A percentile compares a stretch with the other conserved stretches of the same genome.
Conservation (phyloP, 2,329 filamentous ascomycete genomes). For the Arachnopeziza araneosa region DNA sequence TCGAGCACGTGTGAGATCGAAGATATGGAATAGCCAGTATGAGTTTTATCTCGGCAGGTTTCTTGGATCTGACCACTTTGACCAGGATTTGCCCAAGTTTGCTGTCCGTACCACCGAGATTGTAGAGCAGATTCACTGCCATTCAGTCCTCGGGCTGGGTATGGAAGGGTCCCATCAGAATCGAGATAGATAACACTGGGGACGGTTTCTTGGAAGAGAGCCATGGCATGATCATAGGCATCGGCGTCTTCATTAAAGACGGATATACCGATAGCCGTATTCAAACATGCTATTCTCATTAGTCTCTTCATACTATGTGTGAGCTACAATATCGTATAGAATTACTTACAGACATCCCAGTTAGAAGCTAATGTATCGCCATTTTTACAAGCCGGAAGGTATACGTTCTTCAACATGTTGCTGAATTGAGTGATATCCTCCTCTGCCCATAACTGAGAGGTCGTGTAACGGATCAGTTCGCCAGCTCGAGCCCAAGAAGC, state of each 20-base stretch:
- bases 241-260: constrained; percentile 25
- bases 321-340: no score
- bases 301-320: background rate
- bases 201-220: constrained; percentile 20
- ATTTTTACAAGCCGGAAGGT: constrained; percentile 24
- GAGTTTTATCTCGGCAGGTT: constrained; percentile 28
- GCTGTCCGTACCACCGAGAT: constrained; percentile 8
- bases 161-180: constrained; percentile 20
- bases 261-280: constrained; percentile 17
- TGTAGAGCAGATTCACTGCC: constrained; percentile 4
- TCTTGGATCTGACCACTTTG: constrained; percentile 19
- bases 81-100: constrained; percentile 8
- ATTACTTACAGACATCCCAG: constrained; percentile 25
- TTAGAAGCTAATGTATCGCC: constrained; percentile 14
- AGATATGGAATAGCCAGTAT: constrained; percentile 25
- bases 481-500: constrained; percentile 26
- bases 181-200: constrained; percentile 27
- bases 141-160: constrained; percentile 5
- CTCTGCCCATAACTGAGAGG: constrained; percentile 18
- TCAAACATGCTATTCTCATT: constrained; percentile 4
- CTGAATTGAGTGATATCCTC: constrained; percentile 21
- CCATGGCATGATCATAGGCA: constrained; percentile 24
- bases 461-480: constrained; percentile 28
- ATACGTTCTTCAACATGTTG: constrained; percentile 24
- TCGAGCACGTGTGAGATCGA: constrained; percentile 29